Conservation (phyloP, 106 monocot species). For the Acorus gramineus region DNA sequence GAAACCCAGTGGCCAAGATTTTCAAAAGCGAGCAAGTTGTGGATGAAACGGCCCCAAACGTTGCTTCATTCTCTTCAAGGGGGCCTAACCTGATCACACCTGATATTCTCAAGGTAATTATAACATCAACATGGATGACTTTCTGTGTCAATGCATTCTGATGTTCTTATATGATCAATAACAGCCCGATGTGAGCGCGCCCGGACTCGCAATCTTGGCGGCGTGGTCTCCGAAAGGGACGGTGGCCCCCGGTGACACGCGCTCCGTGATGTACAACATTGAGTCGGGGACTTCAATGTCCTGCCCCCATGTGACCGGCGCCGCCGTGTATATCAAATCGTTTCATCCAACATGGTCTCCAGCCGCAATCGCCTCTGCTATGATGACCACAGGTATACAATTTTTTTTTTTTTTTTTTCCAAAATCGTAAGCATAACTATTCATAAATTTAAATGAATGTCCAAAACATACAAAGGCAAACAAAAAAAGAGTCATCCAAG, state of each 20-base stretch:
- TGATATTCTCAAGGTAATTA: conserved; percentile 24
- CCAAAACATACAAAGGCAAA: too few relatives aligned
- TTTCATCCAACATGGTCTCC: background rate
- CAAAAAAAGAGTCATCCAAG: too few relatives aligned
- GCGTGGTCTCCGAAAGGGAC: conserved; percentile 8
- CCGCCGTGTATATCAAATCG: background rate
- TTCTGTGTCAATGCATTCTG: background rate
- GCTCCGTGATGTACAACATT: background rate
- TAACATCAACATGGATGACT: background rate
- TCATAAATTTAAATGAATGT: too few relatives aligned
- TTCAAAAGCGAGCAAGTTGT: conserved; percentile 9
- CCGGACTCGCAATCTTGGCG: conserved; percentile 1
- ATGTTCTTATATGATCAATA: background rate
- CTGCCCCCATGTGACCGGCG: conserved; percentile 5
- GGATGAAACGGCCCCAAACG: conserved; percentile 14
- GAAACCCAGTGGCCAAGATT: conserved; percentile 21
- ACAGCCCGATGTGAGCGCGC: background rate
- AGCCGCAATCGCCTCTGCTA: conserved; percentile 1
- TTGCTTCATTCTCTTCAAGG: conserved; percentile 23
- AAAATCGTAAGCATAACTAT: too few relatives aligned
- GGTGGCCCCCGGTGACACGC: background rate
- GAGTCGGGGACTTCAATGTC: conserved; percentile 5
- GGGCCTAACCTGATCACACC: conserved; percentile 22
- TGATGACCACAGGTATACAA: conserved; percentile 8
- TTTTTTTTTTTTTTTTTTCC: too few relatives aligned